Evolutionary conservation across 176 grass and related monocot genomes (phyloP).

Genomic region (Thinopyrum elongatum): DNA sequence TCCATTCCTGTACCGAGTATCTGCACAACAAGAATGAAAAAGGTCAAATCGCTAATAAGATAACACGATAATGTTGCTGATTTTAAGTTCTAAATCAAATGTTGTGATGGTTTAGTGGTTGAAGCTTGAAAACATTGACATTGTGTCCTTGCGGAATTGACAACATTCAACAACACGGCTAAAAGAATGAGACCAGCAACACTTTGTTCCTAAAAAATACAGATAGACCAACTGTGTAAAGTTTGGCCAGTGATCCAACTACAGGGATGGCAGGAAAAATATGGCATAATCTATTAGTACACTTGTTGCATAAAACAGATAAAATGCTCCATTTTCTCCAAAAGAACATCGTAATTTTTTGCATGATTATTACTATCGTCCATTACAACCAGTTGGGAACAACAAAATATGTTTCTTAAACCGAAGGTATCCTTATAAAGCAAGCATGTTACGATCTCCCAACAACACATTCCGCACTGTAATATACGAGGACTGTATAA

Average conservation of each 20-base stretch:
- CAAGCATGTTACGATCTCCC: background rate
- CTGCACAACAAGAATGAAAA: slow-evolving; percentile 38
- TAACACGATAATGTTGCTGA: background rate
- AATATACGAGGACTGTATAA: background rate
- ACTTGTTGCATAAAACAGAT: background rate
- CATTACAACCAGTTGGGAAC: background rate
- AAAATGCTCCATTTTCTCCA: background rate
- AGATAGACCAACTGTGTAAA: background rate
- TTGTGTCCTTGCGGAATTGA: background rate
- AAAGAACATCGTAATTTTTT: background rate
- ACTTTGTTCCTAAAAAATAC: background rate
- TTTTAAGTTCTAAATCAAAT: background rate
- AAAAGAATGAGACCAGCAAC: background rate
- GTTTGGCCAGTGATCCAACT: background rate
- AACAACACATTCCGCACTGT: background rate
- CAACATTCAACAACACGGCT: background rate
- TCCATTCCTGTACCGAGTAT: slow-evolving; percentile 99
- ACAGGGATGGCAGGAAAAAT: background rate
- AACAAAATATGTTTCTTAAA: background rate
- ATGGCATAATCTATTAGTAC: background rate
- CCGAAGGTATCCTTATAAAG: background rate
- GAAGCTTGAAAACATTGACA: background rate
- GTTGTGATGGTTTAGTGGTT: background rate
- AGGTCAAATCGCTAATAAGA: background rate
- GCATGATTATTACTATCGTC: background rate